Base-by-base conservation (phyloP, 1,284 basidiomycete genomes). In the Melampsora larici-populina region DNA sequence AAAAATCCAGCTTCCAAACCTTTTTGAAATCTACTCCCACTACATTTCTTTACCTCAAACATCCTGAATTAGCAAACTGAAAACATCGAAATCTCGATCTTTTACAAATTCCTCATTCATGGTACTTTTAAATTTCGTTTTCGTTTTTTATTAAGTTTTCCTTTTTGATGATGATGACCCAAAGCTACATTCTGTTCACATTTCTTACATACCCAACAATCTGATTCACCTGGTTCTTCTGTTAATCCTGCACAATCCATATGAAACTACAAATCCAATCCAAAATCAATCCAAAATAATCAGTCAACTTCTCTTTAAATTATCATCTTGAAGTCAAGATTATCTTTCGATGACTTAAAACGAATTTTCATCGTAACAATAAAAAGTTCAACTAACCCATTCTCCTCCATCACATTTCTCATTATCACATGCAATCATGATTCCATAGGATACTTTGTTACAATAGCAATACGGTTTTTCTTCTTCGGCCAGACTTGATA, bases 401-500 rank as follows among this genome's bases (percentile, higher is more conserved):
- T 76, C 29, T 17, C 73, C 65, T 21, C 72, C 63, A 43, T 76
- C 62, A 62, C 73, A 76, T 36, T 76, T 26, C 11, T 48, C 48
- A 69, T 76, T 76, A 76, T 76, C 73, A 67, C 73, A 76, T 8
- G 31, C 64, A 21, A 76, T 51, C 73, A 76, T 76, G 29, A 55
- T 33, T 1, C 73, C 73, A 67, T 67, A 76, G 26, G 73, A 60
- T 31, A 60, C 55, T 31, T 31, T 33, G 15, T 76, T 49, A 62
- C 73, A 76, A 46, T 55, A 76, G n/a, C 73, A 76, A 48, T 76
- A 76, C 26, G 60, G 40, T n/a, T 55, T 36, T 0, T 62, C 48
- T 36, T 67, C 36, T 33, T 67, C 65, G 13, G 6, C 58, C 26
- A 29, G 48, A 51, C 49, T 21, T 15, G n/a, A n/a, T 29, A 58